Conservation (phyloP, 176 grass and related monocot species). For the Zoysia pacifica region DNA sequence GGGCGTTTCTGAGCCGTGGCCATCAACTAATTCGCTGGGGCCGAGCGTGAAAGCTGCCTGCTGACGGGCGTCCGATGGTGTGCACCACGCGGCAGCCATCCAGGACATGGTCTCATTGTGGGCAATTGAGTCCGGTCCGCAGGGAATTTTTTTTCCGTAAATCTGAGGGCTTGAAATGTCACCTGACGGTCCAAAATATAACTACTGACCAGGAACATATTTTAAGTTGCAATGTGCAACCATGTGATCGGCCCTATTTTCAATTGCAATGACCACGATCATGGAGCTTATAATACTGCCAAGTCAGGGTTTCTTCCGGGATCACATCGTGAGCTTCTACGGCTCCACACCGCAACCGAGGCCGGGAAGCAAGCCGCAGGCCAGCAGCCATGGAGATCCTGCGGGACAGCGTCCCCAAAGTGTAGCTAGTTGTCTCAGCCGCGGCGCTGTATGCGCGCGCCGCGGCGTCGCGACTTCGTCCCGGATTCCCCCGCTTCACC, state of each 20-base stretch:
- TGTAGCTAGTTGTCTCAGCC: neutral
- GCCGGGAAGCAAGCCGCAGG: neutral
- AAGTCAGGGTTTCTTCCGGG: neutral
- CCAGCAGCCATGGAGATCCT: conserved; percentile 7
- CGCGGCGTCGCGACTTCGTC: neutral
- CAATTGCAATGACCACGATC: neutral
- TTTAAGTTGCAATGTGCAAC: neutral
- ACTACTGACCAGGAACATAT: no score
- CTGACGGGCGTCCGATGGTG: no score
- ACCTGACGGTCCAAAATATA: no score
- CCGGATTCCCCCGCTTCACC: conserved; percentile 25
- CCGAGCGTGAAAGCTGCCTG: no score
- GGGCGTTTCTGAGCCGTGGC: no score
- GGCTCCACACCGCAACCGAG: neutral
- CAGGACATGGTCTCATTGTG: no score
- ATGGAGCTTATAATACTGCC: neutral
- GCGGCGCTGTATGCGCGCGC: conserved; percentile 28
- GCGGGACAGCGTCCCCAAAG: conserved; percentile 8
- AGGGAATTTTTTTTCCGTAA: no score
- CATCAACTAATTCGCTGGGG: no score
- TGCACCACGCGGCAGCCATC: no score
- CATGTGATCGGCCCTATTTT: neutral
- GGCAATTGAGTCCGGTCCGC: no score
- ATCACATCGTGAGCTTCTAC: neutral
- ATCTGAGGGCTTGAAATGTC: no score